A percentile compares a stretch with the other conserved stretches of the same genome.
phyloP scores from a whole-genome alignment of 108 stramenopile genomes.

The Skeletonema tropicum region DNA sequence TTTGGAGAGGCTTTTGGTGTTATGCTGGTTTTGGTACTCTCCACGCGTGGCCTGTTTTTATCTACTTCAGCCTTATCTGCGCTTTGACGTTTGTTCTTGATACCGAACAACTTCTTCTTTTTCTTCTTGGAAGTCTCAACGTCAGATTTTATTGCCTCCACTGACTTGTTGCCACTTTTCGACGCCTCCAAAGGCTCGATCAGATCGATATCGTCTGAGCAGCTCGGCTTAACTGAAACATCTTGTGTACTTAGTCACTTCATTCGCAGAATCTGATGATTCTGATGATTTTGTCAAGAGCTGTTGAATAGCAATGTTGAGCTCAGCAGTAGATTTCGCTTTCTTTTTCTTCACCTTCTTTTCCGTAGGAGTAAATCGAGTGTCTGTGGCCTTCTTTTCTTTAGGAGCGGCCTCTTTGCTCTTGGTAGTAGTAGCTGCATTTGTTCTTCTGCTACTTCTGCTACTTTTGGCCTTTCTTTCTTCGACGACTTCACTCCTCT shows the following conservation, averaged over 20 bases:
- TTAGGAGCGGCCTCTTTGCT: background rate
- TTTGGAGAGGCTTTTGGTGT: too few species aligned
- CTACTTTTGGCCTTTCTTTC: background rate
- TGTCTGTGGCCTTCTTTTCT: background rate
- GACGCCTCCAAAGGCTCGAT: background rate
- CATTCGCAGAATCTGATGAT: background rate
- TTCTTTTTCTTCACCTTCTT: background rate
- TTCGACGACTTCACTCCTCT: background rate
- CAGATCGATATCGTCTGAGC: background rate
- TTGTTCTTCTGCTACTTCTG: background rate
- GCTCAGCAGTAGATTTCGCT: background rate
- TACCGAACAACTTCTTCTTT: background rate
- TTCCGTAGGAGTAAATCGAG: background rate
- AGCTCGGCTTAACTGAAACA: background rate
- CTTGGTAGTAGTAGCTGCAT: background rate
- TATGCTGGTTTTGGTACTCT: background rate
- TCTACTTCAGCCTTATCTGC: background rate
- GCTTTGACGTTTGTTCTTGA: background rate
- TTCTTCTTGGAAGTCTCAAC: background rate
- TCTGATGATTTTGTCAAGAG: background rate
- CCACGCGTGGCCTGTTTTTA: background rate
- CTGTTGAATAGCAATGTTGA: background rate
- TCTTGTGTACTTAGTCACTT: background rate
- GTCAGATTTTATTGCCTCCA: background rate
- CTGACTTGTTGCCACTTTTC: background rate